Evolutionary conservation across 495 filamentous ascomycete genomes (phyloP).

Genomic region (Thermothielavioides terrestris): DNA sequence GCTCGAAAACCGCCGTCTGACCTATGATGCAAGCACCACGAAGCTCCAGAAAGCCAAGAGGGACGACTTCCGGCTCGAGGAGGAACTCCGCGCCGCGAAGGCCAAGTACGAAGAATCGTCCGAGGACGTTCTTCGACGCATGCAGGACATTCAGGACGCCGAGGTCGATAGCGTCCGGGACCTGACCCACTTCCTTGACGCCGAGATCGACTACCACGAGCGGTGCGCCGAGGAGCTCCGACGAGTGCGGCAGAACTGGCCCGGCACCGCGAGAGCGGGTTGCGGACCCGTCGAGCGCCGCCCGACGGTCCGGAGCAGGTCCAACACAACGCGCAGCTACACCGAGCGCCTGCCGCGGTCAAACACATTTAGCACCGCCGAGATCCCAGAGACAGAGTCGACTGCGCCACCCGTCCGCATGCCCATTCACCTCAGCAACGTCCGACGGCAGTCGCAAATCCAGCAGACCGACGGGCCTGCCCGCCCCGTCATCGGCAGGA

Average conservation of each 20-base stretch:
- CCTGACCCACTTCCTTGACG: constrained; percentile 73
- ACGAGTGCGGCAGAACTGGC: constrained; percentile 43
- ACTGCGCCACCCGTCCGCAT: constrained; percentile 43
- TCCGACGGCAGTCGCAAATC: constrained; percentile 28
- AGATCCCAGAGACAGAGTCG: constrained; percentile 31
- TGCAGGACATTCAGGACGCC: constrained; percentile 93
- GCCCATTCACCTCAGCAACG: constrained; percentile 49
- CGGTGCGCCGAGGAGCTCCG: constrained; percentile 67
- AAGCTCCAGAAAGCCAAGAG: constrained; percentile 94
- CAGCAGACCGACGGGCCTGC: constrained; percentile 30
- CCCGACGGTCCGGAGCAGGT: constrained; percentile 34
- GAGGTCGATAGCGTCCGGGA: constrained; percentile 80
- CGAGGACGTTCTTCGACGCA: constrained; percentile 85
- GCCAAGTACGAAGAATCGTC: constrained; percentile 94
- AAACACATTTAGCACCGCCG: constrained; percentile 26
- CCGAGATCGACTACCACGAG: constrained; percentile 87
- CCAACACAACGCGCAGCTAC: constrained; percentile 40
- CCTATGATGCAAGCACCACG: constrained; percentile 80
- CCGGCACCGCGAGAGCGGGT: constrained; percentile 7
- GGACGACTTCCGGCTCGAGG: constrained; percentile 88
- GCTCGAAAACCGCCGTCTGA: constrained; percentile 81
- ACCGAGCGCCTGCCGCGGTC: constrained; percentile 34
- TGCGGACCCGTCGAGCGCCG: constrained; percentile 22
- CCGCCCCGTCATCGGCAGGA: constrained; percentile 29
- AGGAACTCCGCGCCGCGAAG: constrained; percentile 84